A percentile compares a stretch with the other conserved stretches of the same genome.
Evolutionary conservation across 176 grass and related monocot genomes (phyloP).

Genomic region (Lolium multiflorum): DNA sequence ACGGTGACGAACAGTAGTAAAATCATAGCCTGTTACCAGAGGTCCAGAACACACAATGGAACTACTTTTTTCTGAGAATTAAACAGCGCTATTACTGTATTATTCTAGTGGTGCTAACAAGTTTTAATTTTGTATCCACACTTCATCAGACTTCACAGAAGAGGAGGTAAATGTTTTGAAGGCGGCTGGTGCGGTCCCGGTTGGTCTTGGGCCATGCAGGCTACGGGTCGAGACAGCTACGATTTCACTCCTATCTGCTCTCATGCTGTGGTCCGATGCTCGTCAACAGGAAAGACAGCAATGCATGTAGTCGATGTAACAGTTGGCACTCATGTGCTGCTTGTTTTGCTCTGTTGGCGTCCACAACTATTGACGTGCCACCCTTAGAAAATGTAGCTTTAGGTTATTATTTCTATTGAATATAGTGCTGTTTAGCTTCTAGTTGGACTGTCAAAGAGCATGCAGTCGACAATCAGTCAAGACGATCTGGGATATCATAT

Average conservation of each 20-base stretch:
- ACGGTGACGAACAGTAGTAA: no score
- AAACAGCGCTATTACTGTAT: background rate
- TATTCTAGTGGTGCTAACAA: background rate
- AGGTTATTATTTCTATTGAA: background rate
- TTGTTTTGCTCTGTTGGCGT: background rate
- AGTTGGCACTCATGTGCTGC: constrained; percentile 5
- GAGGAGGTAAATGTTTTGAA: constrained; percentile 77
- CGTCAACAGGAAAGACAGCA: constrained; percentile 23
- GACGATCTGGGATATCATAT: background rate
- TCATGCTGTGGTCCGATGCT: constrained; percentile 95
- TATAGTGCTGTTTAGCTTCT: background rate
- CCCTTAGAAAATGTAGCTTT: background rate
- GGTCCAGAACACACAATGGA: background rate
- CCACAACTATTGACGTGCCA: background rate
- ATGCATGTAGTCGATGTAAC: constrained; percentile 19
- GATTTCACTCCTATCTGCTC: constrained; percentile 68
- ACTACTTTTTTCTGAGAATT: background rate
- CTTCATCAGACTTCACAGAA: constrained; percentile 75
- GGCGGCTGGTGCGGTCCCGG: constrained; percentile 60
- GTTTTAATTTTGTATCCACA: background rate
- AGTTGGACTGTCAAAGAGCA: constrained; percentile 8
- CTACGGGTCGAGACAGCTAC: constrained; percentile 91
- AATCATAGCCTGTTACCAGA: background rate
- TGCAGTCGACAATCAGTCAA: constrained; percentile 12
- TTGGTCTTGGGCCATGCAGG: constrained; percentile 78